Evolutionary conservation across 495 filamentous ascomycete species (phyloP), one percentile per base, ranked within the genome.

Genomic region (Corynascus novoguineensis): DNA sequence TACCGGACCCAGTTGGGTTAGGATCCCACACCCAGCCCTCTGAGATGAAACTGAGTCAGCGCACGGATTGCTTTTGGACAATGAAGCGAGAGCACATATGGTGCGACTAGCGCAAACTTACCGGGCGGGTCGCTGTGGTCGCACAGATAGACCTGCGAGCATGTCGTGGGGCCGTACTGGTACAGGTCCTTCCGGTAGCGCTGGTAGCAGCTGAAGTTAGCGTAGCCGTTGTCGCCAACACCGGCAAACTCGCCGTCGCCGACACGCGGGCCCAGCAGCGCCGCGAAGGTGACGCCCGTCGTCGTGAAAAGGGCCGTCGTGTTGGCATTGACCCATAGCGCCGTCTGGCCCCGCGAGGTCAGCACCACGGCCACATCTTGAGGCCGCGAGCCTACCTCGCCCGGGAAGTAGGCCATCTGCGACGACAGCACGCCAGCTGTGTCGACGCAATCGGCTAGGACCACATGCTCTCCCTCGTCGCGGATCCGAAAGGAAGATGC

Each of bases 191-290:
- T 42, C 24, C 46, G n/a, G 21, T 60, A 64, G 37, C 40, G 62
- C 54, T 72, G 70, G 64, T 67, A 76, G 37, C 73, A 76, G 0
- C 52, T 59, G 42, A 76, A 76, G 14, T 61, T 59, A 1, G 52
- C 63, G 40, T 68, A 73, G 2, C 67, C 72, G 46, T 76, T 76
- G 47, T 68, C 37, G 1, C 68, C 73, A 1, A 47, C 66, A 1
- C 73, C 73, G 0, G 73, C 71, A 22, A 60, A 70, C 41, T 71
- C 53, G 3, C 67, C 68, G 0, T 72, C 66, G 0, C 44, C 57
- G 25, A 71, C 71, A 4, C 58, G 58, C 3, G 64, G 62, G 5
- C 67, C 65, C 11, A 76, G 51, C 11, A 45, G 50, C 17, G 73
- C 60, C 8, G 35, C 67, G 45, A 76, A 76, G 8, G 55, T 66